Conservation (phyloP, 2,329 filamentous ascomycete genomes). For the Lecanicillium sp. region DNA sequence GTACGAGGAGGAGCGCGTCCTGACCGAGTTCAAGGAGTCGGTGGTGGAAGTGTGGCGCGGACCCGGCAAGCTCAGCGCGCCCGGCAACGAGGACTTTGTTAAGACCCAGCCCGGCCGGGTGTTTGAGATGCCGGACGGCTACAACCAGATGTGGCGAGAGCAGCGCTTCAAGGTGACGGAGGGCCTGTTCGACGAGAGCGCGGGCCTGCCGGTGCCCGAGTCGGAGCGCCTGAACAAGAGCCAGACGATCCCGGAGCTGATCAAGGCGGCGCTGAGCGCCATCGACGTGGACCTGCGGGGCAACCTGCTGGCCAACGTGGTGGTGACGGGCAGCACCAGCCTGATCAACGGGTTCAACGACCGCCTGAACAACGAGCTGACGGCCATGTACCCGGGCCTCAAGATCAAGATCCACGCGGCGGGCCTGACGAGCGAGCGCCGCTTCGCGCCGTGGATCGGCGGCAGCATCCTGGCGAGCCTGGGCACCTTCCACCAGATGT, state of each 20-base stretch:
- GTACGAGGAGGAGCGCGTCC: constrained; percentile 84
- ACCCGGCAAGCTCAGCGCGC: constrained; percentile 58
- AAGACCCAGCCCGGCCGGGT: constrained; percentile 71
- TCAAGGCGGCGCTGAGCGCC: constrained; percentile 67
- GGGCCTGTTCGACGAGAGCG: constrained; percentile 83
- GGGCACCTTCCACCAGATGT: constrained; percentile 99
- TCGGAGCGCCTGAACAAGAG: constrained; percentile 52
- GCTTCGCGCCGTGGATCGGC: constrained; percentile 93
- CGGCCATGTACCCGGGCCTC: constrained; percentile 73
- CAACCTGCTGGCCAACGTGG: constrained; percentile 78
- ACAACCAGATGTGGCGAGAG: constrained; percentile 88
- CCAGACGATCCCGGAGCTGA: constrained; percentile 78
- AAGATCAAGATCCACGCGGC: constrained; percentile 85
- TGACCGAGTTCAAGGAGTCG: constrained; percentile 96
- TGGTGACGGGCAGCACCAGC: constrained; percentile 83
- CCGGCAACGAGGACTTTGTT: constrained; percentile 70
- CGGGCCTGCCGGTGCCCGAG: constrained; percentile 51
- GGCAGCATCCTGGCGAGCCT: constrained; percentile 92
- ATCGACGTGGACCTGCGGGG: constrained; percentile 87
- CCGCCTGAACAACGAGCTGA: constrained; percentile 78
- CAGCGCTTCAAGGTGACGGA: constrained; percentile 84
- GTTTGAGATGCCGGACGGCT: constrained; percentile 96
- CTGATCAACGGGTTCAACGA: constrained; percentile 90
- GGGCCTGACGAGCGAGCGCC: constrained; percentile 78
- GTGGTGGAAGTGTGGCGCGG: constrained; percentile 92